Evolutionary conservation across 768 basidiomycete genomes (phyloP), one percentile per base, ranked within the genome.

Genomic region (Leccinum disarticulatum): DNA sequence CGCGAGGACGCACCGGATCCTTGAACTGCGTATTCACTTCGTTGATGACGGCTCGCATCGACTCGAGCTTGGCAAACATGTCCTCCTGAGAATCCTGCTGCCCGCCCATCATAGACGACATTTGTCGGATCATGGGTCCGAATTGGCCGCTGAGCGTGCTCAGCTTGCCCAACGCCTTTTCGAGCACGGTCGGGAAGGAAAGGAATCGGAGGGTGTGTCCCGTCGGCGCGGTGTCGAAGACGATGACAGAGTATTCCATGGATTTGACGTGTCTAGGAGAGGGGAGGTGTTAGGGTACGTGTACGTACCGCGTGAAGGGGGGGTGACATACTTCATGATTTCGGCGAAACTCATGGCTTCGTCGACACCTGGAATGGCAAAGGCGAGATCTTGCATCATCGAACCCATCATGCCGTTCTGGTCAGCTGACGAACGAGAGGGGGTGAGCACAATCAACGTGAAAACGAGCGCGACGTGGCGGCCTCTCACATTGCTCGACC

Each of bases 321-420:
- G 55, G 6, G 58, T 41, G 1, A 43, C 41, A 27, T 60, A 97
- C 96, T 98, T 99, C 97, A 98, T 99, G 74, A 99, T 97, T 75
- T 99, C 97, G 0, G 97, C 97, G 67, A 99, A 99, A 63, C 94
- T 95, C 97, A 99, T 98, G 4, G 97, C 97, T 76, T 99, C 97
- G 69, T 99, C 97, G 13, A 99, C 96, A 77, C 97, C 97, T 0
- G 97, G 97, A 59, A 99, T 98, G 2, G 97, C 95, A 70, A 99
- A 99, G 0, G 97, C 97, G 48, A 99, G 83, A 77, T 99, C 97
- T 74, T 99, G 97, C 93, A 99, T 97, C 95, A 99, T 98, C 62
- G 90, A 87, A 50, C 94, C 94, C 96, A 98, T 98, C 81, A 96
- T 95, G 11, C 90, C 89, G 69, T 90, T 91, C 65, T 87, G 85